A percentile compares a stretch with the other conserved stretches of the same genome.
Evolutionary conservation across 306 rosid genomes (phyloP).

Genomic region (Lotus japonicus): DNA sequence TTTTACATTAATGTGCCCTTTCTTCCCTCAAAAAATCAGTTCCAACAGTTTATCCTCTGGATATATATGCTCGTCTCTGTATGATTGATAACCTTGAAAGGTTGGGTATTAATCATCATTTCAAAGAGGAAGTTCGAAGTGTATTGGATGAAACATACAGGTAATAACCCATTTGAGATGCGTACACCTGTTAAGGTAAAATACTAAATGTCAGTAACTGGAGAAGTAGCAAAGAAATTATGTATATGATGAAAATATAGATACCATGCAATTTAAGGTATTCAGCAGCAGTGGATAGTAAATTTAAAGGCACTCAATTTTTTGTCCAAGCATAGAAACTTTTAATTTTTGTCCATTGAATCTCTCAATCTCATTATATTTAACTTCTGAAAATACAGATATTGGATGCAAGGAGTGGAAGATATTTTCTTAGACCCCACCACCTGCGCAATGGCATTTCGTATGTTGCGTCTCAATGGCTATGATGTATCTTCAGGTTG

Average conservation of each 20-base stretch:
- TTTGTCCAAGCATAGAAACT: not conserved
- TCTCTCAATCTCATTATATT: not conserved
- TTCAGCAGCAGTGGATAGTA: not conserved
- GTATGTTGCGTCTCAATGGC: conserved; percentile 52
- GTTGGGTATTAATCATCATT: conserved; percentile 66
- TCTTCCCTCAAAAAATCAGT: conserved; percentile 30
- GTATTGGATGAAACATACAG: conserved; percentile 74
- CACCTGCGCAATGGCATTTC: conserved; percentile 79
- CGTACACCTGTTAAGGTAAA: conserved; percentile 2
- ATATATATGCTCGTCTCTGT: conserved; percentile 53
- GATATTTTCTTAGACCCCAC: conserved; percentile 58
- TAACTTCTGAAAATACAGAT: conserved; percentile 36
- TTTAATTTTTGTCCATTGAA: not conserved
- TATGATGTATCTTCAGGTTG: conserved; percentile 73
- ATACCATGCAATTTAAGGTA: not conserved
- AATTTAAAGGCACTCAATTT: not conserved
- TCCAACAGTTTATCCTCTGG: conserved; percentile 72
- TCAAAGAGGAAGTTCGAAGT: conserved; percentile 54
- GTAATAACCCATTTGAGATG: conserved; percentile 30
- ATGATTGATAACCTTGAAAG: conserved; percentile 72
- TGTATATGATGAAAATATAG: not conserved
- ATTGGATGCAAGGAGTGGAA: conserved; percentile 60
- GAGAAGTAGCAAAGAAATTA: not conserved
- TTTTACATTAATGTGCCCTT: not conserved
- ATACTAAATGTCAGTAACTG: not conserved